Percentiles rank a stretch among this genome's conserved stretches.
These are phyloP conservation scores for Cicer bijugum DNA, from an alignment of 306 rosid species.

Conservation along the genomic window DNA sequence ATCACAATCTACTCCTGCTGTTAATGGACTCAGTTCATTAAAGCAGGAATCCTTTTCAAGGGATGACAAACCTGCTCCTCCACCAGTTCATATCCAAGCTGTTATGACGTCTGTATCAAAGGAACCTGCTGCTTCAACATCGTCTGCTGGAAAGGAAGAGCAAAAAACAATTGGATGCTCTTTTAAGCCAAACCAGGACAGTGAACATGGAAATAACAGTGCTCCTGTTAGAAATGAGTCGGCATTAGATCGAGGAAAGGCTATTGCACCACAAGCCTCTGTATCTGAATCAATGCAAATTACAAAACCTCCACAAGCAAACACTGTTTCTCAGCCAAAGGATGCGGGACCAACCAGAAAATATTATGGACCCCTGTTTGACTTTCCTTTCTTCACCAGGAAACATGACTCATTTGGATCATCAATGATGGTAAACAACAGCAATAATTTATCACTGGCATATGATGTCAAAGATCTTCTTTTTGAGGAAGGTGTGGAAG, in stretches of 20 bases:
- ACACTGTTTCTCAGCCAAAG: conserved; percentile 67
- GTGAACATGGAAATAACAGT: conserved; percentile 60
- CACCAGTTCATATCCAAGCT: conserved; percentile 60
- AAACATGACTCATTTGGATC: conserved; percentile 94
- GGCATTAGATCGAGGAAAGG: conserved; percentile 78
- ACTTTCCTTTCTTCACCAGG: conserved; percentile 95
- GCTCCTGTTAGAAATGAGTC: conserved; percentile 62
- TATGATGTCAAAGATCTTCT: conserved; percentile 93
- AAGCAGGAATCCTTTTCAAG: conserved; percentile 66
- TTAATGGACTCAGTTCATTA: conserved; percentile 57
- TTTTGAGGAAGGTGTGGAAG: conserved; percentile 85
- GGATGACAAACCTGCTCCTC: conserved; percentile 64
- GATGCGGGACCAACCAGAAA: conserved; percentile 74
- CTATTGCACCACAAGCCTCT: conserved; percentile 68
- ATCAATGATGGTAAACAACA: conserved; percentile 71
- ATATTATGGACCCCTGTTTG: conserved; percentile 96
- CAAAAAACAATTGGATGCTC: conserved; percentile 56
- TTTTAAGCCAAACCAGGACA: conserved; percentile 70
- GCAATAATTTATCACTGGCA: conserved; percentile 77
- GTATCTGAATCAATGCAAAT: conserved; percentile 67
- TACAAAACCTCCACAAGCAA: conserved; percentile 70
- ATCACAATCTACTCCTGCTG: conserved; percentile 53
- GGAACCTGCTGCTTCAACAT: conserved; percentile 55
- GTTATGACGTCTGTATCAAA: conserved; percentile 56
- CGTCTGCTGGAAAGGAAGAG: conserved; percentile 78